Conservation (phyloP, 2,329 filamentous ascomycete genomes). For the Beauveria medogensis region DNA sequence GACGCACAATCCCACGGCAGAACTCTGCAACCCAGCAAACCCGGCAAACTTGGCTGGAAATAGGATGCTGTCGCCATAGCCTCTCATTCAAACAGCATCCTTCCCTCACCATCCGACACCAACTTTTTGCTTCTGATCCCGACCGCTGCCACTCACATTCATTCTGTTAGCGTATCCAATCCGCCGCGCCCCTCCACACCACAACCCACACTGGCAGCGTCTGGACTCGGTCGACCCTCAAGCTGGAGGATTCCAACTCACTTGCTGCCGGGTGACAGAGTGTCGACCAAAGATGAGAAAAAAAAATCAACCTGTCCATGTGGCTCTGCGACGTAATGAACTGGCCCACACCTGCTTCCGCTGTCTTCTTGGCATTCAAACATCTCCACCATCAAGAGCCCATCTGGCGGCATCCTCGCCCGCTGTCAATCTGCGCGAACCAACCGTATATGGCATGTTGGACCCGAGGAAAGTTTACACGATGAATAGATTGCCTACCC, state of each 20-base stretch:
- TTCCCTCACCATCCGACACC: neutral
- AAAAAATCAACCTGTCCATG: neutral
- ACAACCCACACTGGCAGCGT: neutral
- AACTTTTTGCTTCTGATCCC: neutral
- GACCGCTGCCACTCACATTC: neutral
- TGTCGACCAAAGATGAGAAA: neutral
- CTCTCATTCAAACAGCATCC: neutral
- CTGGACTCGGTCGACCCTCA: conserved; percentile 4
- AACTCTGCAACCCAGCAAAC: neutral
- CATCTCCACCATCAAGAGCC: neutral
- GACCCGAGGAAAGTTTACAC: neutral
- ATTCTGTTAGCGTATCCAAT: neutral
- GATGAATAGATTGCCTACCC: neutral
- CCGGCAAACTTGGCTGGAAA: too few species aligned
- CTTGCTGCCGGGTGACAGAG: neutral
- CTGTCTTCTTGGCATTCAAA: conserved; percentile 2
- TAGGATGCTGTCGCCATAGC: neutral
- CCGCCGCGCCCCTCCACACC: conserved; percentile 2
- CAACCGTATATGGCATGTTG: neutral
- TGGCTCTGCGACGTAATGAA: conserved; percentile 4
- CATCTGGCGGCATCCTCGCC: neutral
- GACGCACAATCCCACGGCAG: neutral
- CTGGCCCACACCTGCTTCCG: neutral
- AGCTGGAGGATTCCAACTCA: neutral
- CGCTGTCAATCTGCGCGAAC: neutral